Percentiles rank a stretch among this genome's conserved stretches.
phyloP scores from a whole-genome alignment of 2,329 filamentous ascomycete species.

The Achaetomium macrosporum region DNA sequence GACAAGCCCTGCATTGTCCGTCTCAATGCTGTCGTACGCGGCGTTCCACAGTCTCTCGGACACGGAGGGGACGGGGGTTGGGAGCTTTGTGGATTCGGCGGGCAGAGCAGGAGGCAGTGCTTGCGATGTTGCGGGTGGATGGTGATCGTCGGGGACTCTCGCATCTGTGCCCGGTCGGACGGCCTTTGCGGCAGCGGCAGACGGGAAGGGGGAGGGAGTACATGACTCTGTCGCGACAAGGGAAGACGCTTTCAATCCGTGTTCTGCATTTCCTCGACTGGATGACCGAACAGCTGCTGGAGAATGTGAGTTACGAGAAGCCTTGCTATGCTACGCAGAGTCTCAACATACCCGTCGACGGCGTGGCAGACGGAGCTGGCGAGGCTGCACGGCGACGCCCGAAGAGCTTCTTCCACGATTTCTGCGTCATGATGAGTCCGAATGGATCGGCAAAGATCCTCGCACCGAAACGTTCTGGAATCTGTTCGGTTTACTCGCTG shows the following conservation, averaged over 20 bases:
- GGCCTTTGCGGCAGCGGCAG: constrained; percentile 1
- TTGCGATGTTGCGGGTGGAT: background rate
- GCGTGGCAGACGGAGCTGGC: constrained; percentile 8
- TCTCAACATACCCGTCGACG: constrained; percentile 16
- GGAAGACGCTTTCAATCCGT: constrained; percentile 6
- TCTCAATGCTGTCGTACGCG: constrained; percentile 29
- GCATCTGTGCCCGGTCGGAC: background rate
- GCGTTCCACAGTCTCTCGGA: constrained; percentile 23
- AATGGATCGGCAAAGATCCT: background rate
- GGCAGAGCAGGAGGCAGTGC: background rate
- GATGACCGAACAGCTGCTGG: constrained; percentile 6
- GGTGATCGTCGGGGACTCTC: background rate
- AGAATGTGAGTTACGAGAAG: constrained; percentile 8
- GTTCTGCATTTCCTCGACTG: constrained; percentile 8
- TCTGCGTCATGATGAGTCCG: background rate
- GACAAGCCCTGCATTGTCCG: constrained; percentile 22
- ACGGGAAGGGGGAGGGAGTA: constrained; percentile 3
- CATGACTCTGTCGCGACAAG: constrained; percentile 5
- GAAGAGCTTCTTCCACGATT: constrained; percentile 2
- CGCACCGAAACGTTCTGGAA: background rate
- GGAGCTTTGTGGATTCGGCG: background rate
- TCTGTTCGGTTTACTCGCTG: background rate
- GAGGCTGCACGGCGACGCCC: constrained; percentile 6
- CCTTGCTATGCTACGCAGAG: constrained; percentile 5
- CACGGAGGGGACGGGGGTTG: constrained; percentile 2